Conservation (phyloP, 2,329 filamentous ascomycete genomes). For the Phyllosticta ampelicida region DNA sequence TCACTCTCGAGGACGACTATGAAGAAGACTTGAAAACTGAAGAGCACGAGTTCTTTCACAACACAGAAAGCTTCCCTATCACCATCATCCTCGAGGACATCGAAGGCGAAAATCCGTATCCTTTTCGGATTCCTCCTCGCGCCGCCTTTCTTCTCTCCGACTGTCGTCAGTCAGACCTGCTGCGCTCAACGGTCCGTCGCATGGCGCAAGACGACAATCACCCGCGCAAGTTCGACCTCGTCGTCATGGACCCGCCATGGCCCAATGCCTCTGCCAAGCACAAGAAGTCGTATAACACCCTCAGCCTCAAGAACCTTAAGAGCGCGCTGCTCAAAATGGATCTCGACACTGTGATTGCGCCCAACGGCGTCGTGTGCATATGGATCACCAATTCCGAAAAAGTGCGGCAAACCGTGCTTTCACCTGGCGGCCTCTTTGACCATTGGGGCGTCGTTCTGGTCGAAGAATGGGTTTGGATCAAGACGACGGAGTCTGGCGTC, state of each 20-base stretch:
- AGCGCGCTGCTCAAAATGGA: conserved; percentile 31
- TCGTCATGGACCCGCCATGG: conserved; percentile 72
- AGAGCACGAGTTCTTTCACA: background rate
- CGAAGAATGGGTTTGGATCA: conserved; percentile 72
- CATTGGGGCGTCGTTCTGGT: conserved; percentile 55
- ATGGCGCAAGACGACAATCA: conserved; percentile 30
- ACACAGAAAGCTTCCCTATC: background rate
- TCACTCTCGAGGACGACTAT: background rate
- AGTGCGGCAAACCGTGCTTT: conserved; percentile 45
- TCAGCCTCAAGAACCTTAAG: conserved; percentile 37
- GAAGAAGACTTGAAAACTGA: background rate
- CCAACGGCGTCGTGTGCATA: conserved; percentile 47
- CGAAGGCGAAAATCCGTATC: background rate
- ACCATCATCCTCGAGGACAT: background rate
- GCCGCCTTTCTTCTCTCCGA: conserved; percentile 38
- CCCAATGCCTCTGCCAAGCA: conserved; percentile 64
- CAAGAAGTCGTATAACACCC: conserved; percentile 41
- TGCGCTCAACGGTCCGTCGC: conserved; percentile 27
- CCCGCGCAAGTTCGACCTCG: conserved; percentile 49
- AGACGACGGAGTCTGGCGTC: conserved; percentile 55
- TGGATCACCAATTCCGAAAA: conserved; percentile 68
- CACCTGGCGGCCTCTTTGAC: conserved; percentile 48
- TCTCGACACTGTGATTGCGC: conserved; percentile 33
- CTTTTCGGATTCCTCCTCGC: conserved; percentile 39
- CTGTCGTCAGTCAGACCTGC: conserved; percentile 13